Evolutionary conservation across 257 asterid species (phyloP).

Genomic region (Petrea volubilis): DNA sequence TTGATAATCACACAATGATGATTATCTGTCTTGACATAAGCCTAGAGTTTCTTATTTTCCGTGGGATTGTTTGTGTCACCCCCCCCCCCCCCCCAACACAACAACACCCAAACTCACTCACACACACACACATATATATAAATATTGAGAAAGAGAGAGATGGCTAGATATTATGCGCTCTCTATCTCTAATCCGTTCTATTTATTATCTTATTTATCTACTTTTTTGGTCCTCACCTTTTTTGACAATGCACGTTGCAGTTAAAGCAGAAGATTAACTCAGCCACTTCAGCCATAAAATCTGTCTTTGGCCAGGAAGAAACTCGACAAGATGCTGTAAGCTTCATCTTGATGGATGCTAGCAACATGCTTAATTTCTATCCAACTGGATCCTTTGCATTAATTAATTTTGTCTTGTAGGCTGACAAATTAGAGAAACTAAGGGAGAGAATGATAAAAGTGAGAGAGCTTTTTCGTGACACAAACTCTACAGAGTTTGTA

Average conservation of each 20-base stretch:
- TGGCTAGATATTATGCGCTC: not conserved
- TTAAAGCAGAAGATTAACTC: constrained; percentile 84
- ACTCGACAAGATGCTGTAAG: constrained; percentile 66
- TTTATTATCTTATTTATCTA: not conserved
- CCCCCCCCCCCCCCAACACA: too few species aligned
- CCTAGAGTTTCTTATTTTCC: too few species aligned
- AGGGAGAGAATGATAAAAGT: constrained; percentile 98
- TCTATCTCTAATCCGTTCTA: not conserved
- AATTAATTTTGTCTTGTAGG: constrained; percentile 41
- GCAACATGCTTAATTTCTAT: constrained; percentile 13
- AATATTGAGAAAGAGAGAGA: too few species aligned
- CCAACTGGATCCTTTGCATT: constrained; percentile 7
- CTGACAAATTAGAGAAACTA: constrained; percentile 82
- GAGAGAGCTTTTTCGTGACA: constrained; percentile 91
- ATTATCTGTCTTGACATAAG: too few species aligned
- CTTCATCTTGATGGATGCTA: constrained; percentile 16
- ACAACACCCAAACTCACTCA: too few species aligned
- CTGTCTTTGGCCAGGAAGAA: constrained; percentile 88
- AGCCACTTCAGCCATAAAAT: constrained; percentile 95
- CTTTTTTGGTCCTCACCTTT: not conserved
- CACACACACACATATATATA: too few species aligned
- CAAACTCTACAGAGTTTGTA: constrained; percentile 81
- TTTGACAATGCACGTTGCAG: constrained; percentile 46
- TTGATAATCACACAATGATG: too few species aligned
- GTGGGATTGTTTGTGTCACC: too few species aligned